Percentiles rank a stretch among this genome's conserved stretches.
Conservation (phyloP, 495 filamentous ascomycete species). For the Neurospora discreta region DNA sequence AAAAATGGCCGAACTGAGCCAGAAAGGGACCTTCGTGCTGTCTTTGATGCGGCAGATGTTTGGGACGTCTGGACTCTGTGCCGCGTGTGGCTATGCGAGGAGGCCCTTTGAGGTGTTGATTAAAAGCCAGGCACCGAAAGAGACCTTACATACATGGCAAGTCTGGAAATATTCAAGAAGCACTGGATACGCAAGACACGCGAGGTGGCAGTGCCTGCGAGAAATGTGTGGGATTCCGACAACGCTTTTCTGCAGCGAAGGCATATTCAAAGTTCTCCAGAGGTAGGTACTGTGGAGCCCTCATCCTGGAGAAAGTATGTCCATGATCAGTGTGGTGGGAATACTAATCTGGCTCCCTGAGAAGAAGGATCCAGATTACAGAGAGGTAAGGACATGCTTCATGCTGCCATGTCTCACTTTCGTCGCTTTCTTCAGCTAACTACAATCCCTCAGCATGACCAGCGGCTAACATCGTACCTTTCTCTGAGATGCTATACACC, state of each 20-base stretch:
- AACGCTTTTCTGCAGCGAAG: neutral
- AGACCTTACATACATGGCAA: neutral
- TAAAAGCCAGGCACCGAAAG: neutral
- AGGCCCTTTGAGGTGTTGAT: neutral
- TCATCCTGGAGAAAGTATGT: neutral
- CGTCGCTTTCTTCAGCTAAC: neutral
- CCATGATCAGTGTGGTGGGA: neutral
- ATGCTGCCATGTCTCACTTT: neutral
- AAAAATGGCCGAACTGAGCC: neutral
- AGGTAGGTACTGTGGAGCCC: neutral
- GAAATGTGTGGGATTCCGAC: neutral
- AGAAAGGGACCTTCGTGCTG: neutral
- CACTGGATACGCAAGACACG: neutral
- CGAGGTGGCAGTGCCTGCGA: neutral
- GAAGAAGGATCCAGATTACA: neutral
- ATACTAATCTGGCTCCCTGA: neutral
- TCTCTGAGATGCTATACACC: neutral
- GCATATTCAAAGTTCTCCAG: neutral
- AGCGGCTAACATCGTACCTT: neutral
- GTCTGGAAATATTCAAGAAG: neutral
- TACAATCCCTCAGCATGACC: neutral
- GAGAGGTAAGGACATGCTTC: neutral
- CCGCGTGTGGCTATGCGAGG: neutral
- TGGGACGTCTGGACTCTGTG: neutral
- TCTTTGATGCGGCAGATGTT: neutral